phyloP scores from a whole-genome alignment of 306 rosid genomes.

The Nissolia schottii region DNA sequence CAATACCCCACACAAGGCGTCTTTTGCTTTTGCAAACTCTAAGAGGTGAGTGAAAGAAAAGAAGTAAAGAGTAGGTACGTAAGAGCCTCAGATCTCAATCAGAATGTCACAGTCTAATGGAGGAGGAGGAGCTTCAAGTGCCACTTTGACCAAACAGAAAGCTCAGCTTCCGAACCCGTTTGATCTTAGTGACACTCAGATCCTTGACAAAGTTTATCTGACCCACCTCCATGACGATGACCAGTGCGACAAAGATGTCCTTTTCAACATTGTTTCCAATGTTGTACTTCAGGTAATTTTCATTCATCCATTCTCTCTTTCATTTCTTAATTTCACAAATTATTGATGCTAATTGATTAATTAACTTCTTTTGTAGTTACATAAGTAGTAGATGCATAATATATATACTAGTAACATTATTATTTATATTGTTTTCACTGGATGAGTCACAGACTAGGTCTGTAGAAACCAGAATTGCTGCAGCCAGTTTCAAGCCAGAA shows the following conservation, averaged over 20 bases:
- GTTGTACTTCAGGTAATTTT: slow-evolving; percentile 16
- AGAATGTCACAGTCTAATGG: slow-evolving; percentile 23
- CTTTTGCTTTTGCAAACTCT: neutral
- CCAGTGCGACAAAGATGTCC: slow-evolving; percentile 17
- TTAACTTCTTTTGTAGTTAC: too few relatives aligned
- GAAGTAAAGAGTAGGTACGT: neutral
- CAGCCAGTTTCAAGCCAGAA: slow-evolving; percentile 14
- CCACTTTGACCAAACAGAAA: neutral
- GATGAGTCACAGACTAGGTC: slow-evolving; percentile 2
- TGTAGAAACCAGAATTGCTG: slow-evolving; percentile 2
- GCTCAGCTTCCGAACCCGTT: slow-evolving; percentile 20
- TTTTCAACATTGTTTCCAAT: slow-evolving; percentile 25
- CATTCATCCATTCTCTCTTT: neutral
- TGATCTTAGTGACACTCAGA: slow-evolving; percentile 16
- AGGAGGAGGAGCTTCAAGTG: slow-evolving; percentile 8
- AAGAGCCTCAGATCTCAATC: neutral
- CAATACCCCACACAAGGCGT: slow-evolving; percentile 8
- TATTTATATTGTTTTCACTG: neutral
- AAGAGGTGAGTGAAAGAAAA: too few relatives aligned
- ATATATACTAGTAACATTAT: neutral
- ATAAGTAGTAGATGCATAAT: too few relatives aligned
- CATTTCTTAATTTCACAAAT: too few relatives aligned
- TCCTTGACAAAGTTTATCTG: slow-evolving; percentile 30
- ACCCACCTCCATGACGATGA: slow-evolving; percentile 33
- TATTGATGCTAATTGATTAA: too few relatives aligned